Base-by-base conservation (phyloP, 2,329 filamentous ascomycete genomes). In the Pseudogymnoascus sp. region DNA sequence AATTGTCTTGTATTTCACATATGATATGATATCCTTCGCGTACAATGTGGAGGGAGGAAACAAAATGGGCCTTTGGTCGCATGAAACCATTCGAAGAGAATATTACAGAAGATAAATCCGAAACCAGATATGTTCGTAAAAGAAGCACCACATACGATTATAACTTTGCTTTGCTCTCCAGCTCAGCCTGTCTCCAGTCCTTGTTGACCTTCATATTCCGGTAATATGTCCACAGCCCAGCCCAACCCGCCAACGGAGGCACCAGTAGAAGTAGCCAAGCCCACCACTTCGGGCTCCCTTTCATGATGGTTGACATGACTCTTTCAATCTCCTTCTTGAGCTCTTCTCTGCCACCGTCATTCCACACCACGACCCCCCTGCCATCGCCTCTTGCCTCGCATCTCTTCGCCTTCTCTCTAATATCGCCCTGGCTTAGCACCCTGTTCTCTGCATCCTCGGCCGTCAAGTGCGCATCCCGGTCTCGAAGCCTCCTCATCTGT, bases 361-460 rank as follows among this genome's bases (percentile, higher is more conserved):
- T 99, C 90, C 90, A 95, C 23, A 99, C 82, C 36, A 97, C 91
- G 3, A 92, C 82, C 0, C 93, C 93, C 59, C 81, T 82, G 3
- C 85, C 85, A 50, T 76, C 73, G 61, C 80, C 84, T 53, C 91
- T 79, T 56, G 83, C 85, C 75, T 89, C 80, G 65, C 88, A 90
- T 73, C 91, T 80, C 73, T 83, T 81, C 16, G 90, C 93, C 82
- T 97, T 97, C 70, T 89, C 84, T 67, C 86, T 81, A 65, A 97
- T 89, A 74, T 96, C 90, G 53, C 87, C 89, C 81, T 99, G 95
- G 73, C 91, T 96, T 66, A 82, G 79, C 4, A 99, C 91, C 16
- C 95, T 80, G 73, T 96, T 92, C 79, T 88, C 83, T 14, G 93
- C 95, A 74, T 99, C 95, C 73, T 95, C 89, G n/a, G 83, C 82